phyloP scores from a whole-genome alignment of 768 basidiomycete species.

The Tulasnella sp. region DNA sequence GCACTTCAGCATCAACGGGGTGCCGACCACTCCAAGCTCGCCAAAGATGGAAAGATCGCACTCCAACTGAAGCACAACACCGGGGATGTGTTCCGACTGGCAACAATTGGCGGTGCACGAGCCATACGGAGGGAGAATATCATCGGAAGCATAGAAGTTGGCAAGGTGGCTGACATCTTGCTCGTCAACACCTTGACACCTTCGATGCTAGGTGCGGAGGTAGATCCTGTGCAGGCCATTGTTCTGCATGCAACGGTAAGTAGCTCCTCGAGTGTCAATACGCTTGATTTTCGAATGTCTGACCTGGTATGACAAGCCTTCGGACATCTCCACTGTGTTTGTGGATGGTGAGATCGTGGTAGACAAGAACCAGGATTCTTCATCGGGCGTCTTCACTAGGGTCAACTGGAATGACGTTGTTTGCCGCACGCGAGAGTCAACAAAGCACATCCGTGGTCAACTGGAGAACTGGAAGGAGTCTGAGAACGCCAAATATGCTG shows the following conservation, averaged over 20 bases:
- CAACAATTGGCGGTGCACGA: constrained; percentile 16
- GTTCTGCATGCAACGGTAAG: constrained; percentile 14
- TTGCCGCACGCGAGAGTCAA: background rate
- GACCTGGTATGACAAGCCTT: background rate
- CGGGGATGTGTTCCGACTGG: constrained; percentile 14
- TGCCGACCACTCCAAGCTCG: background rate
- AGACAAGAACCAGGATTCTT: background rate
- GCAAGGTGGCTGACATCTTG: constrained; percentile 15
- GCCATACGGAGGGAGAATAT: constrained; percentile 13
- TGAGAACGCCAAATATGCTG: constrained; percentile 2
- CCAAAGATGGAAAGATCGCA: background rate
- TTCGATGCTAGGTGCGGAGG: constrained; percentile 5
- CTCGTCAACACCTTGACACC: constrained; percentile 11
- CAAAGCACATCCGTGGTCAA: background rate
- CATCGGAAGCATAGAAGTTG: constrained; percentile 16
- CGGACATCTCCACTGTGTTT: constrained; percentile 9
- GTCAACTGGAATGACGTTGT: constrained; percentile 12
- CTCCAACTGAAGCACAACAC: constrained; percentile 7
- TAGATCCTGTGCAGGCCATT: constrained; percentile 10
- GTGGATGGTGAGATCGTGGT: constrained; percentile 10
- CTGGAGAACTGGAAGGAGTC: background rate
- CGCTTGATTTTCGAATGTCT: background rate
- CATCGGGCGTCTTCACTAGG: constrained; percentile 6
- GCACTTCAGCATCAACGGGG: constrained; percentile 2
- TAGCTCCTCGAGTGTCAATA: background rate